Conservation (phyloP, 129 eudicot species). For the Centella asiatica region DNA sequence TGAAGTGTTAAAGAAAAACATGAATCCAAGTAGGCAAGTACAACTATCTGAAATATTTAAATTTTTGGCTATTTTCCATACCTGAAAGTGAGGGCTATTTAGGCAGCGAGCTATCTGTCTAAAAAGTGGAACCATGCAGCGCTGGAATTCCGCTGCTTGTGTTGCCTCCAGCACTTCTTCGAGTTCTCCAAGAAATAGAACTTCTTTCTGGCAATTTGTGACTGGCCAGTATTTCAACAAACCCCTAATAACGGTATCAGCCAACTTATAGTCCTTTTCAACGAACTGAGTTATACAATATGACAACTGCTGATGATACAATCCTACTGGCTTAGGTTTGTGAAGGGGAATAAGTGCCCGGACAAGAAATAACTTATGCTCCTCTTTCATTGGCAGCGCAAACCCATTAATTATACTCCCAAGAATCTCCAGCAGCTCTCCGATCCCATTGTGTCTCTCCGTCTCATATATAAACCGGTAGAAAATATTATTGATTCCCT, state of each 20-base stretch:
- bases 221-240: conserved; percentile 81
- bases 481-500: conserved; percentile 71
- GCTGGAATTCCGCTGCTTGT: conserved; percentile 66
- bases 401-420: conserved; percentile 92
- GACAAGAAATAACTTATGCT: conserved; percentile 78
- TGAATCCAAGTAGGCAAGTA: not conserved
- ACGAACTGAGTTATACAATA: conserved; percentile 82
- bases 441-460: conserved; percentile 69
- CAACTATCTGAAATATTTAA: not conserved
- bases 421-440: conserved; percentile 75
- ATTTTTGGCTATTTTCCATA: conserved; percentile 7
- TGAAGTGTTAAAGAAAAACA: not conserved
- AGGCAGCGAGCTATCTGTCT: conserved; percentile 72
- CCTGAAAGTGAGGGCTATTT: conserved; percentile 87
- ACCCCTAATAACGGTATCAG: conserved; percentile 71
- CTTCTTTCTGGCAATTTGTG: conserved; percentile 80
- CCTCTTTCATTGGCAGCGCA: conserved; percentile 91
- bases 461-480: conserved; percentile 75
- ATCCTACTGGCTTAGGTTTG: conserved; percentile 59
- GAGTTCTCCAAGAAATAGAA: conserved; percentile 77
- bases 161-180: conserved; percentile 84
- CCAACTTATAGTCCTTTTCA: conserved; percentile 69
- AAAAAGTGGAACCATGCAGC: conserved; percentile 74
- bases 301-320: conserved; percentile 78
- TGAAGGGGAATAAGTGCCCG: conserved; percentile 82